Percentiles rank a stretch among this genome's conserved stretches.
These are phyloP conservation scores for Remersonia thermophila DNA, from an alignment of 2,329 filamentous ascomycete genomes.

Conservation along the genomic window DNA sequence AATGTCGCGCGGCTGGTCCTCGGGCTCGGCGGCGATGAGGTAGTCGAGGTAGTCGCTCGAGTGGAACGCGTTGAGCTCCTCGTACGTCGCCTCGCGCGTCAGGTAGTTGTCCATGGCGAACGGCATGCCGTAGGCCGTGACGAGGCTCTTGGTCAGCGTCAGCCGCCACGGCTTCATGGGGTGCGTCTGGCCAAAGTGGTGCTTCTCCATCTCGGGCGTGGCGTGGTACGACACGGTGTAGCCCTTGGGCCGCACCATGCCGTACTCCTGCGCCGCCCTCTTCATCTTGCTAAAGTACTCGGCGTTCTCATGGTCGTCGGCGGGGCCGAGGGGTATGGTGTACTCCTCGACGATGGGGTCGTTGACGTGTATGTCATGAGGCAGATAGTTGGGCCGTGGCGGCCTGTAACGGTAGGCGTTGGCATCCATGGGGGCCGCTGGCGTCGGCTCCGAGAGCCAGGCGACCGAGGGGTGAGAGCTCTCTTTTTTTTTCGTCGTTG, in stretches of 20 bases:
- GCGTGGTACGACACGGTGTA: constrained; percentile 93
- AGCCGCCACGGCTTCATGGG: constrained; percentile 99
- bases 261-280: constrained; percentile 45
- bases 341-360: constrained; percentile 40
- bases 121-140: constrained; percentile 90
- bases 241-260: constrained; percentile 68
- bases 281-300: constrained; percentile 46
- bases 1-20: constrained; percentile 50
- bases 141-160: constrained; percentile 86
- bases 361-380: constrained; percentile 40
- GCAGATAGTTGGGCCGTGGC: constrained; percentile 48
- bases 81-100: constrained; percentile 69
- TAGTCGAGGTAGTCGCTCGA: constrained; percentile 85
- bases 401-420: constrained; percentile 40
- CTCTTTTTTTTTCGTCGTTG: no score
- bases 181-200: constrained; percentile 93
- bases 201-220: constrained; percentile 87
- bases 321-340: constrained; percentile 35
- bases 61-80: constrained; percentile 82
- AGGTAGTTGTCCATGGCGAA: constrained; percentile 94
- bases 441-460: background rate
- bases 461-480: background rate
- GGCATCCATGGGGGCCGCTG: constrained; percentile 24
- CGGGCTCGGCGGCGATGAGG: constrained; percentile 58
- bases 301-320: constrained; percentile 42